phyloP scores from a whole-genome alignment of 2,329 filamentous ascomycete species.

The Arthrinium phaeospermum region DNA sequence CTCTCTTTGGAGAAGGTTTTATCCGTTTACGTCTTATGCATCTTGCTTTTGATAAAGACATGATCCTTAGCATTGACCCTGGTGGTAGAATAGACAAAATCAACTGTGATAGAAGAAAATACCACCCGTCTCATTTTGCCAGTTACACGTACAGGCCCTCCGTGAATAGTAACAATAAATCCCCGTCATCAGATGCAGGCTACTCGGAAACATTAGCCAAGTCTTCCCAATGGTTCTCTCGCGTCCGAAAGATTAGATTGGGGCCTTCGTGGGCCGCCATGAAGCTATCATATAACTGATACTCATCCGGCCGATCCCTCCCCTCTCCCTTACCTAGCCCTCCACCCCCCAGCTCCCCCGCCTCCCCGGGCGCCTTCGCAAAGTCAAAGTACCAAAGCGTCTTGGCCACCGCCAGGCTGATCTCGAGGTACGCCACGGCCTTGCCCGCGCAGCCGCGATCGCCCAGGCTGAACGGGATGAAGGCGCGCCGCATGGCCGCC shows the following conservation, averaged over 20 bases:
- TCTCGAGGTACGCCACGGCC: constrained; percentile 32
- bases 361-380: not conserved
- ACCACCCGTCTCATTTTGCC: too few relatives aligned
- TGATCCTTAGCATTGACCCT: too few relatives aligned
- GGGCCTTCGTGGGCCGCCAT: not conserved
- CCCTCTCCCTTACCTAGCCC: not conserved
- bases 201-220: not conserved
- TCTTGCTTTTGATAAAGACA: too few relatives aligned
- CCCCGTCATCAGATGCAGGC: not conserved
- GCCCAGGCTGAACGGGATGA: constrained; percentile 45
- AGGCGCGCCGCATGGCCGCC: constrained; percentile 32
- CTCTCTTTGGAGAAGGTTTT: too few relatives aligned
- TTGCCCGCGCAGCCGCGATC: constrained; percentile 47
- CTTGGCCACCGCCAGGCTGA: constrained; percentile 12
- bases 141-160: too few relatives aligned
- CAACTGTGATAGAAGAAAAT: too few relatives aligned
- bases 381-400: not conserved
- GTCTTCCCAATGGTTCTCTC: not conserved
- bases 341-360: not conserved
- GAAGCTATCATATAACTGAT: not conserved
- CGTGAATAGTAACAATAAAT: too few relatives aligned
- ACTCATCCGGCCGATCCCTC: not conserved
- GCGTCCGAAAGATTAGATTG: not conserved
- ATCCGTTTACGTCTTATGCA: too few relatives aligned
- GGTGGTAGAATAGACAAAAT: too few relatives aligned